phyloP scores from a whole-genome alignment of 202 grass and related monocot species.

The Tripidium arundinaceum region DNA sequence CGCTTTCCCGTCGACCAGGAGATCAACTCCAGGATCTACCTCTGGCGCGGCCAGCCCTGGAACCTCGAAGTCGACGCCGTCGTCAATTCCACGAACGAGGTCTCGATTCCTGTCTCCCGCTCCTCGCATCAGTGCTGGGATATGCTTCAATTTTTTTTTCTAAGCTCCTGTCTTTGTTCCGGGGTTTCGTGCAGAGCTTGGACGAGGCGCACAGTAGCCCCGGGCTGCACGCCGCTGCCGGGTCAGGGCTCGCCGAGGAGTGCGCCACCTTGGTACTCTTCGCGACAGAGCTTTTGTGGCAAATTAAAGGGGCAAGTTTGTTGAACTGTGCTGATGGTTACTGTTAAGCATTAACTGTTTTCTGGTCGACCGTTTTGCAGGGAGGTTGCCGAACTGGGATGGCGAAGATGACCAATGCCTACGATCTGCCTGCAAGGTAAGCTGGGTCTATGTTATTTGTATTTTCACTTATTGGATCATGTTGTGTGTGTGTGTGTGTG shows the following conservation, averaged over 20 bases:
- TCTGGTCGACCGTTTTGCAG: slow-evolving; percentile 26
- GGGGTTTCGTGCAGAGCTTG: slow-evolving; percentile 50
- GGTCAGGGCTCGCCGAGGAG: slow-evolving; percentile 63
- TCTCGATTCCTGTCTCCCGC: not conserved
- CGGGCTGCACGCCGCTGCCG: slow-evolving; percentile 64
- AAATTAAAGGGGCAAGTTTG: not conserved
- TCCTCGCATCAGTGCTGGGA: not conserved
- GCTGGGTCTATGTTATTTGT: not conserved
- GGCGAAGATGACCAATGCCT: slow-evolving; percentile 81
- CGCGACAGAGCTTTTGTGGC: not conserved
- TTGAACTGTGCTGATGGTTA: not conserved
- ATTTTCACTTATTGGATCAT: not conserved
- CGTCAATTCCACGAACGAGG: slow-evolving; percentile 94
- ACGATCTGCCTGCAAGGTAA: slow-evolving; percentile 83
- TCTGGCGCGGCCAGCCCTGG: slow-evolving; percentile 75
- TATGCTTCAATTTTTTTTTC: not conserved
- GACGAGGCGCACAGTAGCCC: slow-evolving; percentile 81
- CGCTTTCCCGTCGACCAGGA: slow-evolving; percentile 76
- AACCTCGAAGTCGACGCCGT: slow-evolving; percentile 85
- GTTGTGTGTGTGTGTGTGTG: too few species aligned
- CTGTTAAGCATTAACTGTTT: slow-evolving; percentile 2
- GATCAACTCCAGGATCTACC: slow-evolving; percentile 85
- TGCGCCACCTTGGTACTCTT: slow-evolving; percentile 72
- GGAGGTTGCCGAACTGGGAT: slow-evolving; percentile 89
- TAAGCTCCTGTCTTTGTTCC: not conserved